Evolutionary conservation across 495 filamentous ascomycete species (phyloP), one percentile per base, ranked within the genome.

Genomic region (Neurospora intermedia): DNA sequence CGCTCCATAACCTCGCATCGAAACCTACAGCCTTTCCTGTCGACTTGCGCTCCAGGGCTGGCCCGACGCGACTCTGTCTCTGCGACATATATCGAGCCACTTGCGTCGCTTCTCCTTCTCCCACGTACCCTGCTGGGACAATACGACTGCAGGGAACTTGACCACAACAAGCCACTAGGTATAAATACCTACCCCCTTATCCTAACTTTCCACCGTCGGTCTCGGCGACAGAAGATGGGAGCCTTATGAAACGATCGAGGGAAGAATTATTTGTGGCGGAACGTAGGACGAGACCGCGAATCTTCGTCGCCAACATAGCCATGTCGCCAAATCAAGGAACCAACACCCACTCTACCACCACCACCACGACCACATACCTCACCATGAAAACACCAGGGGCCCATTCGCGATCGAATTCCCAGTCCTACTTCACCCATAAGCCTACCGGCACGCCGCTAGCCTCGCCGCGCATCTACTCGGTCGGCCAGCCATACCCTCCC

Each of bases 331-430:
- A 35, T 4, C 54, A 66, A 27, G 54, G 41, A 43, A 71, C 70
- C 70, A 48, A 2, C 45, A 59, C 70, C 41, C 45, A 71, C 23
- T 35, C 42, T 71, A 42, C 41, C 35, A 42, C 45, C 11, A 59
- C 70, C 15, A 41, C 40, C 15, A 41, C 40, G 8, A 41, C 40
- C 27, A 76, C 79, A 23, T 83, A 82, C 73, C 84, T 79, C 77
- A 85, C 80, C 39, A 85, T 85, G 82, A 87, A 85, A 77, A 85
- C 85, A 6, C 78, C 83, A n/a, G 76, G 81, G 75, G 73, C 82
- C 16, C 85, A 84, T 73, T 77, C 82, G 9, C 82, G 82, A 66
- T 79, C 83, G 8, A 81, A 77, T 74, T 75, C 84, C 45, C 80
- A 83, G 70, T 78, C 81, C 10, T 82, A 82, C 73, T 79, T 81